Base-by-base conservation (phyloP, 2,329 filamentous ascomycete species). In the Alternaria burnsii region DNA sequence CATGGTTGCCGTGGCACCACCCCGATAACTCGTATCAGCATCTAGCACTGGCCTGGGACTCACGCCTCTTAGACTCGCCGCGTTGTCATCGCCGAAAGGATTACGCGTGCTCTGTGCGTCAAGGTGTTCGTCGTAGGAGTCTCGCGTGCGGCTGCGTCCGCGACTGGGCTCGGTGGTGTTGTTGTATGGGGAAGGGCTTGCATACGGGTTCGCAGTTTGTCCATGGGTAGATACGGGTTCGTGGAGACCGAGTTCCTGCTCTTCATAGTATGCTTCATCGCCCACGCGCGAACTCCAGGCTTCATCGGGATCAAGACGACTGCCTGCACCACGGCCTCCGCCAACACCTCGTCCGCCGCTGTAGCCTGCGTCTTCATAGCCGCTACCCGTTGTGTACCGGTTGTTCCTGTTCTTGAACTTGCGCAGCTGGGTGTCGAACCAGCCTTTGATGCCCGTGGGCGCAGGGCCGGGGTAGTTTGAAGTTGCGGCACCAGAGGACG, bases 221-320 rank as follows among this genome's bases (percentile, higher is more conserved):
- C 38, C 51, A 79, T 80, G 9, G 20, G 52, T 54, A 8, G 52
- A 40, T 76, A 72, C 74, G 42, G 80, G 79, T 65, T 82, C 78
- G 52, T 80, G 83, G 36, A 86, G 74, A 0, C 89, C 89, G 5
- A 93, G 81, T 78, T 93, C 91, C 73, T 91, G 88, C 79, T 92
- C 91, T 75, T 94, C 92, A 73, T 92, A 90, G 77, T 92, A 92
- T 18, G 89, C 87, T 77, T 94, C 91, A 69, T 88, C 84, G 59
- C 91, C 91, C 5, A 96, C 91, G 61, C 91, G 84, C 65, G 91
- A 81, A 80, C 95, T 92, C 93, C 93, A 97, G 2, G 92, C 91
- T 73, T 94, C 91, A 75, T 96, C 92, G 1, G 91, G 91, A 72
- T 95, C 92, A 46, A 93, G 84, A 2, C 89, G 88, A 76, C 91